Evolutionary conservation across 2,329 filamentous ascomycete genomes (phyloP), one percentile per base, ranked within the genome.

Genomic region (Bipolaris victoriae): DNA sequence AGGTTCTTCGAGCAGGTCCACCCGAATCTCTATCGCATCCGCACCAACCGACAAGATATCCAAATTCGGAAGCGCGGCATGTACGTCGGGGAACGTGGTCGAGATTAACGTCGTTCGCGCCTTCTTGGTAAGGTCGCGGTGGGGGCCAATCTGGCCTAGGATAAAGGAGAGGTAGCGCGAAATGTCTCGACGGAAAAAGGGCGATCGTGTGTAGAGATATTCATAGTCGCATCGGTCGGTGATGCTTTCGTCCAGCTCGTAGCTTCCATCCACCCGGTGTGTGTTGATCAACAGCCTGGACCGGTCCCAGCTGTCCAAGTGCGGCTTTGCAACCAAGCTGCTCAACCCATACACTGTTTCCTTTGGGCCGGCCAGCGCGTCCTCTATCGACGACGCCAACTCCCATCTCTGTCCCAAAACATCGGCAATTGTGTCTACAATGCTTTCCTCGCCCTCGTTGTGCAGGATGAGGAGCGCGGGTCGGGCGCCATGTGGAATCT

Each of bases 41-140:
- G 91, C 89, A 36, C 92, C 92, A 3, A 96, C 91, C 0, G 91
- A 95, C 43, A 96, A 79, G 50, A 96, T 95, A 74, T 95, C 91
- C 57, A 96, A 83, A 70, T 96, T 95, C 1, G 91, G 90, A 45
- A 96, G 80, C 7, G 91, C 91, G 3, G 90, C 88, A 60, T 89
- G 88, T 7, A 96, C 90, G 72, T 96, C 91, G 0, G 91, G 90
- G 64, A 96, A 96, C 0, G 92, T 96, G 1, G 91, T 95, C 4
- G 91, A 95, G 63, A 96, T 92, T 70, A 95, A 88, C 66, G 90
- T 93, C 0, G 91, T 95, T 68, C 91, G 84, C 39, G 86, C 83
- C 72, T 95, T 95, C 49, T 88, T 86, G 80, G 89, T 88, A 37
- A 96, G 80, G 55, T 90, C 88, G 65, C 90, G 87, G 72, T 96